phyloP scores from a whole-genome alignment of 768 basidiomycete genomes.

The Suillus luteus region DNA sequence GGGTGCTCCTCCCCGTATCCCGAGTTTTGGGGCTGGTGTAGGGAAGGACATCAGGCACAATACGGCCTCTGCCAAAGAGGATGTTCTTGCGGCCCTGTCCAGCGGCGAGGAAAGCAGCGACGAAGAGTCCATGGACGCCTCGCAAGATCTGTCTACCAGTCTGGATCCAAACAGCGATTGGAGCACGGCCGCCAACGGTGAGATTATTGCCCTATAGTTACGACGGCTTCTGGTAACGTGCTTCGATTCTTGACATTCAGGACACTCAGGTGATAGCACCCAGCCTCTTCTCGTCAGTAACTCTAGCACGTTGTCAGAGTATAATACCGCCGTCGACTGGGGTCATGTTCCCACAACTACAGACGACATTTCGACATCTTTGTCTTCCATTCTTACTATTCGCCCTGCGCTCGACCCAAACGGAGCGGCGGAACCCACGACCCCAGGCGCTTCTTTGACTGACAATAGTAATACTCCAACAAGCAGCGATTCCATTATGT shows the following conservation, averaged over 20 bases:
- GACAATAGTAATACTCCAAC: slow-evolving; percentile 39
- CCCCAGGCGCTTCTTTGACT: slow-evolving; percentile 37
- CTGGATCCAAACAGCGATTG: slow-evolving; percentile 52
- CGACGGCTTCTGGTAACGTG: slow-evolving; percentile 17
- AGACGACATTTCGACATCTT: slow-evolving; percentile 48
- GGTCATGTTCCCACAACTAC: slow-evolving; percentile 44
- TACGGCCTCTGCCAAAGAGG: slow-evolving; percentile 36
- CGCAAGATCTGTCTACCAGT: slow-evolving; percentile 49
- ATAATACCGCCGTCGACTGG: slow-evolving; percentile 71
- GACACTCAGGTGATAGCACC: slow-evolving; percentile 45
- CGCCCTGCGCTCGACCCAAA: slow-evolving; percentile 56
- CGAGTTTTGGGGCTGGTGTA: slow-evolving; percentile 79
- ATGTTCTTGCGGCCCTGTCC: slow-evolving; percentile 34
- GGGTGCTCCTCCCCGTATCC: slow-evolving; percentile 68
- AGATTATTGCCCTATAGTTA: slow-evolving; percentile 13
- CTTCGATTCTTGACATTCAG: slow-evolving; percentile 22
- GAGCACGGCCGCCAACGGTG: slow-evolving; percentile 43
- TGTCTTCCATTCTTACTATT: slow-evolving; percentile 76
- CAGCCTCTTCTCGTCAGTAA: slow-evolving; percentile 56
- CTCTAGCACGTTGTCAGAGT: slow-evolving; percentile 53
- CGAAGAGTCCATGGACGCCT: slow-evolving; percentile 65
- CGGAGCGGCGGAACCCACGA: slow-evolving; percentile 40
- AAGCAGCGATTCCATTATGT: slow-evolving; percentile 50
- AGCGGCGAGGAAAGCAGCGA: slow-evolving; percentile 63
- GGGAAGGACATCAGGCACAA: slow-evolving; percentile 55